Evolutionary conservation across 116 monocot species (phyloP).

Genomic region (Dioscorea cayenensis): DNA sequence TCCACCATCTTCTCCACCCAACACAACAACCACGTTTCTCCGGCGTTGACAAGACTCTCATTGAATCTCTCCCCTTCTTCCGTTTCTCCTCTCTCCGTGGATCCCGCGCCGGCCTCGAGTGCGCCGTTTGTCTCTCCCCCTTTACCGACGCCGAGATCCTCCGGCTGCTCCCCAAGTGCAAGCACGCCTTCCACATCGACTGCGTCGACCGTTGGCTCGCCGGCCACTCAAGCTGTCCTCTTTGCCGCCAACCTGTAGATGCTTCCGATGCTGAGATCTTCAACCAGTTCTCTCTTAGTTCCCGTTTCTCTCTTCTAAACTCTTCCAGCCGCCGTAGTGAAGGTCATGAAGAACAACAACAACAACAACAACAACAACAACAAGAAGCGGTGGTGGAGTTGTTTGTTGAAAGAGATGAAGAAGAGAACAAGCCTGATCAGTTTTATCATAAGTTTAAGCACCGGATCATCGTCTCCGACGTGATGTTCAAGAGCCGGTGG

Average conservation of each 20-base stretch:
- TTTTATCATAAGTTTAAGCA: constrained; percentile 63
- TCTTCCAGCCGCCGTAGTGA: not conserved
- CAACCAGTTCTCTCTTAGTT: constrained; percentile 28
- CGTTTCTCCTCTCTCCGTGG: constrained; percentile 71
- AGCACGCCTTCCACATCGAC: constrained; percentile 83
- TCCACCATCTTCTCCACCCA: not conserved
- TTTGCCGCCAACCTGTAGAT: constrained; percentile 54
- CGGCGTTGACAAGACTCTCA: constrained; percentile 64
- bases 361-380: no score
- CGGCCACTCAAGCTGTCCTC: constrained; percentile 74
- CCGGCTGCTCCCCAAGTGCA: constrained; percentile 81
- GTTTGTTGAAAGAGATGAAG: constrained; percentile 57
- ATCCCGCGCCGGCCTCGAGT: constrained; percentile 71
- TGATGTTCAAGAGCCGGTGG: constrained; percentile 76
- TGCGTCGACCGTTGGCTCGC: constrained; percentile 92
- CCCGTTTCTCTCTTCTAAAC: constrained; percentile 15
- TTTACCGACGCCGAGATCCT: constrained; percentile 68
- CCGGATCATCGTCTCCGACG: constrained; percentile 71
- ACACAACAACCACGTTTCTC: constrained; percentile 14
- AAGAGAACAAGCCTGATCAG: not conserved
- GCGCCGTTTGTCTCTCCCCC: constrained; percentile 76
- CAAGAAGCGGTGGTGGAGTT: constrained; percentile 26
- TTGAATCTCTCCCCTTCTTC: constrained; percentile 91
- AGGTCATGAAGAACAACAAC: no score
- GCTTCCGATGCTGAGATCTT: constrained; percentile 38